Conservation (phyloP, 805 yeast genomes). For the Ogataea haglerorum region DNA sequence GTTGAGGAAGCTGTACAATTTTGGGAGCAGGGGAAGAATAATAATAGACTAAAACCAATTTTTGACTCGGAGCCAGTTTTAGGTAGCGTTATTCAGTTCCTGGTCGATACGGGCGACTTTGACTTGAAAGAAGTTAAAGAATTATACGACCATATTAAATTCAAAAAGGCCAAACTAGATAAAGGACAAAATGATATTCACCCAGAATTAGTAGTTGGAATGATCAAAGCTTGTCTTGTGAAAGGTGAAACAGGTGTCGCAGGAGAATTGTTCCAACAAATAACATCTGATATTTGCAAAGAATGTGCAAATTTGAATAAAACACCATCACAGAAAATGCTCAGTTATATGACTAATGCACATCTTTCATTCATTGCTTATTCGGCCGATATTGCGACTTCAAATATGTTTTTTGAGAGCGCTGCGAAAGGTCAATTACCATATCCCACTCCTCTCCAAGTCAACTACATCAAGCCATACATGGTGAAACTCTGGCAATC, state of each 20-base stretch:
- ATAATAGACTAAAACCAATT: constrained; percentile 35
- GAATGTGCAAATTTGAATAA: constrained; percentile 19
- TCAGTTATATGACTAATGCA: constrained; percentile 60
- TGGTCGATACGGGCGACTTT: constrained; percentile 55
- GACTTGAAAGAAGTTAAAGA: constrained; percentile 55
- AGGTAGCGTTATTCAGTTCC: constrained; percentile 65
- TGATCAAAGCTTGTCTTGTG: constrained; percentile 67
- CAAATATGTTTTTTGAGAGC: constrained; percentile 70
- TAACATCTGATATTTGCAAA: constrained; percentile 47
- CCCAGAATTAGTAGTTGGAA: constrained; percentile 57
- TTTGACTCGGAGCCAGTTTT: constrained; percentile 64
- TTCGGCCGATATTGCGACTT: constrained; percentile 65
- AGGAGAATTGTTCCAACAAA: constrained; percentile 54
- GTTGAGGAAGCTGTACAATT: constrained; percentile 59
- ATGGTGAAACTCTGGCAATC: constrained; percentile 56
- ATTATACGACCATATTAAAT: constrained; percentile 42
- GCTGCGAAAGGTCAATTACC: constrained; percentile 68
- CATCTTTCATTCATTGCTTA: constrained; percentile 77
- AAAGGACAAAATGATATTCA: constrained; percentile 26
- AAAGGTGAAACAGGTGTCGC: constrained; percentile 65
- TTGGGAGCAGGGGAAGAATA: constrained; percentile 61
- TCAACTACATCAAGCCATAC: constrained; percentile 64
- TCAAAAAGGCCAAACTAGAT: constrained; percentile 28
- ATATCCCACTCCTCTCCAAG: constrained; percentile 65
- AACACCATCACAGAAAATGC: constrained; percentile 32